Percentiles rank a stretch among this genome's conserved stretches.
Evolutionary conservation across 345 rosid genomes (phyloP).

Genomic region (Eucalyptus pauciflora): DNA sequence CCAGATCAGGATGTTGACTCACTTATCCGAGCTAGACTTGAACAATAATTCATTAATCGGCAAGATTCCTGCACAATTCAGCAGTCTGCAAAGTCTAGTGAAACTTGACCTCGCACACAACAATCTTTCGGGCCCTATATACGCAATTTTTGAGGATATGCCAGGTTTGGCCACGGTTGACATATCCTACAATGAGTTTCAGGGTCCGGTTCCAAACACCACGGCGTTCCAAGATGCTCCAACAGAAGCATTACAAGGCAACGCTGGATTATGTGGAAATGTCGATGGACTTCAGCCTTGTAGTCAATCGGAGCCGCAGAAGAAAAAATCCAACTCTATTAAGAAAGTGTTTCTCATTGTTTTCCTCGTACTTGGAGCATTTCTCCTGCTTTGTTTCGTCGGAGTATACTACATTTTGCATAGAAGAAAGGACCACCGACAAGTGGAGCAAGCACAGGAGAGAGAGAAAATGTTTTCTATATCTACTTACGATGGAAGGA

Average conservation of each 20-base stretch:
- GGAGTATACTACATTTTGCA: neutral
- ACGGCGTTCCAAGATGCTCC: slow-evolving; percentile 8
- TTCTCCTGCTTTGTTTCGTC: neutral
- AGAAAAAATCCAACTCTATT: neutral
- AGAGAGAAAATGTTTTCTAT: neutral
- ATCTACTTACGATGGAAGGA: slow-evolving; percentile 1
- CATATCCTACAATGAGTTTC: slow-evolving; percentile 14
- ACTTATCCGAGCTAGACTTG: neutral
- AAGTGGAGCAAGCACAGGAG: neutral
- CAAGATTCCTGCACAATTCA: slow-evolving; percentile 2
- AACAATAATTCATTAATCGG: slow-evolving; percentile 8
- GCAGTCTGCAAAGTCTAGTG: neutral
- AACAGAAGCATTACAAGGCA: neutral
- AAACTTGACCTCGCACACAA: slow-evolving; percentile 16
- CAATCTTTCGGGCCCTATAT: slow-evolving; percentile 8
- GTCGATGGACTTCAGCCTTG: slow-evolving; percentile 1
- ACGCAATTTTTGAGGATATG: neutral
- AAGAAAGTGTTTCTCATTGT: neutral
- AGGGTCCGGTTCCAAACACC: slow-evolving; percentile 15
- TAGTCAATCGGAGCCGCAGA: neutral
- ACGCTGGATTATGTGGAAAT: slow-evolving; percentile 14
- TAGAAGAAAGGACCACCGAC: neutral
- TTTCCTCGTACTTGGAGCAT: neutral
- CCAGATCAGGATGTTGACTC: neutral
- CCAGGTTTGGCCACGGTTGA: neutral